Percentiles rank a stretch among this genome's conserved stretches.
phyloP scores from a whole-genome alignment of 2,329 filamentous ascomycete species.

The Sphaerostilbella broomeana region DNA sequence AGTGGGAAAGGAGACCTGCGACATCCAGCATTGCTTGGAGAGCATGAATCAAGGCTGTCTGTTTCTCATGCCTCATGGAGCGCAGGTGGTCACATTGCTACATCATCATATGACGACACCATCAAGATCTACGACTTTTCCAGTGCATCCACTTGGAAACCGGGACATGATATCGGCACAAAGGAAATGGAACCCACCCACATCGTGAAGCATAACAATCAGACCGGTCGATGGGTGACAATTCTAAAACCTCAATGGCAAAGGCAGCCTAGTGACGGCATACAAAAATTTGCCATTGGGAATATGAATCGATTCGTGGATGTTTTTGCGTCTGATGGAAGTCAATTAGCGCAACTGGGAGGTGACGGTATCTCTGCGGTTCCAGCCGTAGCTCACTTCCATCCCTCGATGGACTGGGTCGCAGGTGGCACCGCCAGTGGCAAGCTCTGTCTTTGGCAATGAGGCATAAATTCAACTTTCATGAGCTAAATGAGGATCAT shows the following conservation, averaged over 20 bases:
- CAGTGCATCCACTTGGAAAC: constrained; percentile 51
- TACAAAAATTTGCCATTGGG: constrained; percentile 84
- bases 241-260: constrained; percentile 86
- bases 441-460: constrained; percentile 89
- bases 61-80: constrained; percentile 94
- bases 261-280: constrained; percentile 63
- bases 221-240: constrained; percentile 91
- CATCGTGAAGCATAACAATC: constrained; percentile 80
- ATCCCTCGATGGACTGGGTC: constrained; percentile 84
- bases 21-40: constrained; percentile 65
- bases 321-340: constrained; percentile 73
- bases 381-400: constrained; percentile 85
- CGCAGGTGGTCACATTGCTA: constrained; percentile 75
- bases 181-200: constrained; percentile 62
- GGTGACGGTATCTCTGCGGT: constrained; percentile 92
- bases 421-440: constrained; percentile 87
- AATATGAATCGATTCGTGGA: constrained; percentile 99
- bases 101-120: constrained; percentile 89
- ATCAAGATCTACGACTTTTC: constrained; percentile 85
- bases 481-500: neutral
- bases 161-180: constrained; percentile 50
- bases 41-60: constrained; percentile 75
- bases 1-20: constrained; percentile 53
- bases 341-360: constrained; percentile 80
- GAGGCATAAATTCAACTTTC: neutral